A percentile compares a stretch with the other conserved stretches of the same genome.
Evolutionary conservation across 768 basidiomycete genomes (phyloP).

Genomic region (Rubroboletus satanas): DNA sequence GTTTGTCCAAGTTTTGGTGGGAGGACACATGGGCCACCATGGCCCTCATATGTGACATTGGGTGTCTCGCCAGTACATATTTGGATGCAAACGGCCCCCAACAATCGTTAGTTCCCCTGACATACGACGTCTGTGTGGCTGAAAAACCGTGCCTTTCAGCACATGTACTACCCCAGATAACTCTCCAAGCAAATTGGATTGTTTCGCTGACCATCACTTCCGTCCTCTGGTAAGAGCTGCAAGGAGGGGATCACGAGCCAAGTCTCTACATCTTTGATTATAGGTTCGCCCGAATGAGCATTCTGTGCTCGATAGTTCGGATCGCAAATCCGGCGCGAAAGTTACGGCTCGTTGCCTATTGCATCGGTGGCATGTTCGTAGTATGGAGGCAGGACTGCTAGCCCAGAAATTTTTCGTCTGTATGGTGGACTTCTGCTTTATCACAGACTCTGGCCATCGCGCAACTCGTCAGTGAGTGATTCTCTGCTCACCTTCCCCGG

Average conservation of each 20-base stretch:
- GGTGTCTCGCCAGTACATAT: slow-evolving; percentile 13
- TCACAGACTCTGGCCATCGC: slow-evolving; percentile 8
- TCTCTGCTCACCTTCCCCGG: background rate
- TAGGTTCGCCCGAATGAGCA: slow-evolving; percentile 29
- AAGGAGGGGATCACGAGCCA: background rate
- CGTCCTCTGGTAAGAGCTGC: slow-evolving; percentile 19
- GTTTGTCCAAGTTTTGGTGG: slow-evolving; percentile 21
- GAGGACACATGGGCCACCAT: slow-evolving; percentile 26
- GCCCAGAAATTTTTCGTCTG: slow-evolving; percentile 20
- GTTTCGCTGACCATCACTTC: slow-evolving; percentile 17
- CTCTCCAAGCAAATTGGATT: slow-evolving; percentile 13
- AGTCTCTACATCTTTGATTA: background rate
- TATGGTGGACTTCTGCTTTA: background rate
- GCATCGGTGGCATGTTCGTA: slow-evolving; percentile 17
- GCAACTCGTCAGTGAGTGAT: slow-evolving; percentile 25
- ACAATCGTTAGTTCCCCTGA: slow-evolving; percentile 7
- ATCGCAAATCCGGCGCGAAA: slow-evolving; percentile 13
- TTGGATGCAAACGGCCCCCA: slow-evolving; percentile 12
- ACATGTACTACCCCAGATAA: rapidly evolving
- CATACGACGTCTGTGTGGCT: background rate
- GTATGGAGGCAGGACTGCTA: slow-evolving; percentile 12
- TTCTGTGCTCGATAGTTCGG: slow-evolving; percentile 24
- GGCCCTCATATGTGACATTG: slow-evolving; percentile 22
- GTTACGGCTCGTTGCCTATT: slow-evolving; percentile 11
- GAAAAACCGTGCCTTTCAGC: background rate